Percentiles rank a stretch among this genome's conserved stretches.
These are phyloP conservation scores for Neonothopanus nambi DNA, from an alignment of 1,284 basidiomycete species.

Conservation along the genomic window DNA sequence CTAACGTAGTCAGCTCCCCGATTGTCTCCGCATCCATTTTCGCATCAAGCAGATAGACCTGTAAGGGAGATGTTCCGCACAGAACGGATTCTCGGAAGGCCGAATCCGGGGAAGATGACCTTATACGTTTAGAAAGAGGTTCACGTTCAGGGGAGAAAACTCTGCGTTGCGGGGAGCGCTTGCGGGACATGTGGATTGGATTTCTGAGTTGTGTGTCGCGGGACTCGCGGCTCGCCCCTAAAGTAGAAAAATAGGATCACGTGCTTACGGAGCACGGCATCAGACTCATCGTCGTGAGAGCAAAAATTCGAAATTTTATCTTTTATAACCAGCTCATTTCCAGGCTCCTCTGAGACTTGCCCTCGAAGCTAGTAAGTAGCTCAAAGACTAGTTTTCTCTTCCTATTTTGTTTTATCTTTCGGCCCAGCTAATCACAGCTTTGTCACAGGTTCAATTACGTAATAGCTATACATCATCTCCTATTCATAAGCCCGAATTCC, in stretches of 20 bases:
- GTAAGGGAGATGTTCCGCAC: slow-evolving; percentile 27
- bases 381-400: too few relatives aligned
- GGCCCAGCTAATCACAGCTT: background rate
- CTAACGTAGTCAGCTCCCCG: slow-evolving; percentile 46
- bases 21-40: slow-evolving; percentile 51
- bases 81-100: slow-evolving; percentile 52
- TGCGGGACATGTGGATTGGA: background rate
- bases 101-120: slow-evolving; percentile 1
- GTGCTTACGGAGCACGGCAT: too few relatives aligned
- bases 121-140: background rate
- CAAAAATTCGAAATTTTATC: too few relatives aligned
- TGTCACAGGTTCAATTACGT: background rate
- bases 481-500: too few relatives aligned
- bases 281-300: too few relatives aligned
- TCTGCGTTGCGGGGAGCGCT: slow-evolving; percentile 1
- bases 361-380: too few relatives aligned
- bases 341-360: too few relatives aligned
- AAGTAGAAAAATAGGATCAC: too few relatives aligned
- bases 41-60: slow-evolving; percentile 57
- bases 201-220: too few relatives aligned
- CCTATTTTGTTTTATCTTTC: background rate
- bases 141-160: background rate
- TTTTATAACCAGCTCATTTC: too few relatives aligned
- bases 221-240: too few relatives aligned
- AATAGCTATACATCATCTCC: too few relatives aligned